Evolutionary conservation across 2,329 filamentous ascomycete genomes (phyloP), one percentile per base, ranked within the genome.

Genomic region (Cylindrodendrum hubeiense): DNA sequence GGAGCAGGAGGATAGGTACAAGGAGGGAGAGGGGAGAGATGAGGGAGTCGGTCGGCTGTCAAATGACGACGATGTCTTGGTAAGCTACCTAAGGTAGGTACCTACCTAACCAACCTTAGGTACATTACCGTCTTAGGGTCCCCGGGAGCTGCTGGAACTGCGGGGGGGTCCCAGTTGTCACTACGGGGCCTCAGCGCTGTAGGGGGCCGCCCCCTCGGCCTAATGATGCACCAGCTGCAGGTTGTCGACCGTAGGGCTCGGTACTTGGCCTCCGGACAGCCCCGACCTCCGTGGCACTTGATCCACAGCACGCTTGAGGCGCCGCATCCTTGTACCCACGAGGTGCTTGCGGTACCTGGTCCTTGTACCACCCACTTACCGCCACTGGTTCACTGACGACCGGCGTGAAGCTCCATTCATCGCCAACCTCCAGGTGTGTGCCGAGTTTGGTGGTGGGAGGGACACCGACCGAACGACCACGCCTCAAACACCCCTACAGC

Each of bases 221-320:
- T 50, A 50, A 50, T 33, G n/a, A n/a, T 33, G 44, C 44, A 46
- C 10, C 21, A 49, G 46, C 24, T 19, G 46, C 46, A 26, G 46
- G 17, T 28, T 24, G 26, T 26, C 22, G 9, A 8, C 8, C 22
- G 44, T 28, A 49, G 17, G 46, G 28, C n/a, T 50, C 28, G 46
- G 46, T 22, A 50, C 46, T 50, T 50, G 28, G 9, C 17, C 12
- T 50, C 15, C 28, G 33, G 28, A 50, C 46, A 19, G 22, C 39
- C 61, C 63, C 65, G 63, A 71, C 68, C 63, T 71, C 67, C 54
- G 58, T 46, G 66, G 43, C 66, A 69, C 66, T 69, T 69, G 63
- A 44, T 67, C 46, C 57, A 67, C 67, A 69, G 66, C 69, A 63
- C 63, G 58, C 46, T 59, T 24, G 12, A 22, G 39, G 62, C 60